Base-by-base conservation (phyloP, 1,139 yeast genomes). In the Candida labiduridarum region DNA sequence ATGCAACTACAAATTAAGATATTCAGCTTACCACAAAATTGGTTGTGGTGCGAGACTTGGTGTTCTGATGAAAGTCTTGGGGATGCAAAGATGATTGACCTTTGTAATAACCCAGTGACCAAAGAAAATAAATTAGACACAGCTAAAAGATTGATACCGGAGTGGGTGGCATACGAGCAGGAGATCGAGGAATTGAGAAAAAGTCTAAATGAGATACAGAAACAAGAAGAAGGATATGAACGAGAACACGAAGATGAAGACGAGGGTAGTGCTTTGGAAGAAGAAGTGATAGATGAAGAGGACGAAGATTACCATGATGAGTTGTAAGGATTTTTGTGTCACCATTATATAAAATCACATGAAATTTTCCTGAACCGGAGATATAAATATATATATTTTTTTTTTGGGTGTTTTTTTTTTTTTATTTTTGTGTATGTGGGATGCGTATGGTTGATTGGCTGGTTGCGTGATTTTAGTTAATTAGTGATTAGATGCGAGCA, bases 21-120 rank as follows among this genome's bases (percentile, higher is more conserved):
- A 25, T 79, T 74, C 61, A 85, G 95, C 19, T 72, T 89, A 41
- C 89, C 91, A 1, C 87, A 86, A 59, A 90, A 87, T 44, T 90
- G 96, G 95, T 71, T 89, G 38, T 90, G 96, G 96, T 89, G 96
- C 67, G 96, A 89, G 61, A 89, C 96, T 0, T 90, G 96, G 96
- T 89, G 96, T 63, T 74, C 84, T n/a, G 88, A 83, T 56, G 85
- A 79, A 46, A 72, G 80, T 29, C 67, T 86, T 51, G 62, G 62
- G 45, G 69, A 69, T 0, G 96, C 96, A 1, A 87, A 84, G 62
- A 87, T 92, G 19, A 86, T 89, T 56, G 96, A 89, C 63, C 69
- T 89, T 57, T 89, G 96, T 66, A 87, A 87, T 64, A 88, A 89
- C 59, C 96, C 96, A 1, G 65, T 86, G 53, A 85, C 94, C 0